These are phyloP conservation scores for Angophora floribunda DNA, from an alignment of 345 rosid genomes.

Conservation along the genomic window DNA sequence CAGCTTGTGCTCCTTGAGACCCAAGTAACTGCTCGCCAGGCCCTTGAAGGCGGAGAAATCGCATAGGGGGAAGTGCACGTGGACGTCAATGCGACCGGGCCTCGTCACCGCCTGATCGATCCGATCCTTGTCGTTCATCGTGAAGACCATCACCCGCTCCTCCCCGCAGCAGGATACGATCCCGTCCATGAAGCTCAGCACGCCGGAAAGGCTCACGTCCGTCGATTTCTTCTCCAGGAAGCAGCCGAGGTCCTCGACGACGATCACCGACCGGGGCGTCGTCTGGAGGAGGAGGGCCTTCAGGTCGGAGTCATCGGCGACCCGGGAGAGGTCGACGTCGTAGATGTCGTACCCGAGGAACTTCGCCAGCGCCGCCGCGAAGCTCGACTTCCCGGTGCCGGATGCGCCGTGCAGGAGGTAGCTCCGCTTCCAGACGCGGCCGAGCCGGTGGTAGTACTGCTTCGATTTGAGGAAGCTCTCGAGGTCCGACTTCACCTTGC, in stretches of 20 bases:
- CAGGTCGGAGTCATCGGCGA: constrained; percentile 38
- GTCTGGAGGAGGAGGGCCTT: constrained; percentile 44
- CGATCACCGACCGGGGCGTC: constrained; percentile 27
- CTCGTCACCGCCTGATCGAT: constrained; percentile 27
- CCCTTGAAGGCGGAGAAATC: constrained; percentile 77
- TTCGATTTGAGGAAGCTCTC: constrained; percentile 49
- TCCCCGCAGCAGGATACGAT: constrained; percentile 45
- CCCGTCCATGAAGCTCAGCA: constrained; percentile 64
- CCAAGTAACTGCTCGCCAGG: constrained; percentile 60
- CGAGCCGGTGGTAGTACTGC: constrained; percentile 50
- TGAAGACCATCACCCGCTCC: constrained; percentile 53
- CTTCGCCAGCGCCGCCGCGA: constrained; percentile 48
- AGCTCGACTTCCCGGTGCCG: constrained; percentile 64
- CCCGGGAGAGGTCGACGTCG: constrained; percentile 40
- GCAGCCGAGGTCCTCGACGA: constrained; percentile 52
- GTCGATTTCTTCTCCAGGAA: constrained; percentile 28
- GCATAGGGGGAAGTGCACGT: constrained; percentile 73
- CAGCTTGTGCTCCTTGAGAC: constrained; percentile 85
- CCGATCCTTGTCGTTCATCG: constrained; percentile 30
- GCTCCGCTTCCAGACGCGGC: constrained; percentile 69
- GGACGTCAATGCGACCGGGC: constrained; percentile 78
- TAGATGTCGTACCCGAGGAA: constrained; percentile 48
- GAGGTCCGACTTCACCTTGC: constrained; percentile 45
- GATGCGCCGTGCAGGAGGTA: constrained; percentile 51
- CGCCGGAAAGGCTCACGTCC: constrained; percentile 28